A percentile compares a stretch with the other conserved stretches of the same genome.
Conservation (phyloP, 2,329 filamentous ascomycete genomes). For the Aspergillus brasiliensis region DNA sequence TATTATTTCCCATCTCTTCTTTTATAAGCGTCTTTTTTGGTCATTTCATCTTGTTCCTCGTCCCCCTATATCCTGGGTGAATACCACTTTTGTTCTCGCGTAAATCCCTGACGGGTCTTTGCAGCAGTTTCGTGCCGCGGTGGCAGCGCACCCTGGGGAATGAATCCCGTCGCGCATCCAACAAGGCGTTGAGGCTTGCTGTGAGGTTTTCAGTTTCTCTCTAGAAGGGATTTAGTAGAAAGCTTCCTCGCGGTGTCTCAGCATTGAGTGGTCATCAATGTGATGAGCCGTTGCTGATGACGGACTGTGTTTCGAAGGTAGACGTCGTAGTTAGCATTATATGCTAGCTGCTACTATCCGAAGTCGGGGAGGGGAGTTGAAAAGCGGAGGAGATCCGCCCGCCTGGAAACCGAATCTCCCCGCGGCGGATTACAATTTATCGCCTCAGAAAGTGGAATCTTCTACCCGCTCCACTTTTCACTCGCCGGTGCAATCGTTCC, state of each 20-base stretch:
- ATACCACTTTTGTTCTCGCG: not conserved
- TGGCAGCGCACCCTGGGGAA: not conserved
- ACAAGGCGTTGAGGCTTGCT: not conserved
- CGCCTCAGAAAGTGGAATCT: conserved; percentile 1
- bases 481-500: not conserved
- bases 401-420: not conserved
- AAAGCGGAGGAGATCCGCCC: not conserved
- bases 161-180: not conserved
- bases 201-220: not conserved
- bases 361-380: conserved; percentile 3
- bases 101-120: not conserved
- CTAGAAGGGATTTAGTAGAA: not conserved
- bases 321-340: not conserved
- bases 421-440: not conserved
- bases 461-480: conserved; percentile 5
- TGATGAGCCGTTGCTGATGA: not conserved
- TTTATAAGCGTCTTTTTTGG: not conserved
- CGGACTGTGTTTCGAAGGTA: not conserved
- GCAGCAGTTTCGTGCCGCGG: not conserved
- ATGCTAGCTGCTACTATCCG: not conserved
- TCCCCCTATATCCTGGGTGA: not conserved
- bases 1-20: not conserved
- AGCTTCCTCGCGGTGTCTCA: not conserved
- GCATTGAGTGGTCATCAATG: not conserved
- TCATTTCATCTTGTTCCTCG: not conserved